Percentiles rank a stretch among this genome's conserved stretches.
phyloP scores from a whole-genome alignment of 2,329 filamentous ascomycete species.

The Ceratocystis papillata region DNA sequence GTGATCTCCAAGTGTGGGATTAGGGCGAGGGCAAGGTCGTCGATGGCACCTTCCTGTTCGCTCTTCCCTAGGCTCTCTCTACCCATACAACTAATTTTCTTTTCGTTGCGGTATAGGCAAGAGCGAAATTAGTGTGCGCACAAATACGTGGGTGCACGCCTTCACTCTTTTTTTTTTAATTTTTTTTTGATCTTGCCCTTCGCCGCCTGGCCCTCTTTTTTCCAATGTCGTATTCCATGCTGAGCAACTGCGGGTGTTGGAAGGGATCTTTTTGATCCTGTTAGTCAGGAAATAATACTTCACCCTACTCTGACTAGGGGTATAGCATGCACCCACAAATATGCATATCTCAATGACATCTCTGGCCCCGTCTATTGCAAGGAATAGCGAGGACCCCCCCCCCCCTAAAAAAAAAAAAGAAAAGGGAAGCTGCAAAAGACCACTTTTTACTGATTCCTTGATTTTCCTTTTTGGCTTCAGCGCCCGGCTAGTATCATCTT shows the following conservation, averaged over 20 bases:
- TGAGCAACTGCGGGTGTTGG: conserved; percentile 1
- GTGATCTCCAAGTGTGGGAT: not conserved
- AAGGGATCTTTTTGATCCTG: conserved; percentile 12
- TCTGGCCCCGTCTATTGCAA: not conserved
- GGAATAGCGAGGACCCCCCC: not conserved
- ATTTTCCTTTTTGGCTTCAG: too few species aligned
- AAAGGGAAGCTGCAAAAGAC: not conserved
- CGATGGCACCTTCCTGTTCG: not conserved
- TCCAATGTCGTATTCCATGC: not conserved
- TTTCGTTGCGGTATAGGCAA: too few species aligned
- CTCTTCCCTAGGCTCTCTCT: not conserved
- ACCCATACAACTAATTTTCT: too few species aligned
- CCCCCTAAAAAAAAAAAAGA: not conserved
- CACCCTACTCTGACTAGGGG: conserved; percentile 1
- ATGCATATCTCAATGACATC: conserved; percentile 18
- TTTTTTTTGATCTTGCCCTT: not conserved
- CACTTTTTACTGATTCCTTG: not conserved
- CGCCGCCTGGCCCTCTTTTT: not conserved
- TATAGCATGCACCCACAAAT: conserved; percentile 17
- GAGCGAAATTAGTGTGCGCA: too few species aligned
- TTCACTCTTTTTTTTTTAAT: not conserved
- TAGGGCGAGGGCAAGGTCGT: not conserved
- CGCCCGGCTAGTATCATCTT: too few species aligned
- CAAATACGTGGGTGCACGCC: too few species aligned
- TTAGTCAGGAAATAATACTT: conserved; percentile 9